A percentile compares a stretch with the other conserved stretches of the same genome.
Conservation (phyloP, 495 filamentous ascomycete species). For the Penicillium arizonense region DNA sequence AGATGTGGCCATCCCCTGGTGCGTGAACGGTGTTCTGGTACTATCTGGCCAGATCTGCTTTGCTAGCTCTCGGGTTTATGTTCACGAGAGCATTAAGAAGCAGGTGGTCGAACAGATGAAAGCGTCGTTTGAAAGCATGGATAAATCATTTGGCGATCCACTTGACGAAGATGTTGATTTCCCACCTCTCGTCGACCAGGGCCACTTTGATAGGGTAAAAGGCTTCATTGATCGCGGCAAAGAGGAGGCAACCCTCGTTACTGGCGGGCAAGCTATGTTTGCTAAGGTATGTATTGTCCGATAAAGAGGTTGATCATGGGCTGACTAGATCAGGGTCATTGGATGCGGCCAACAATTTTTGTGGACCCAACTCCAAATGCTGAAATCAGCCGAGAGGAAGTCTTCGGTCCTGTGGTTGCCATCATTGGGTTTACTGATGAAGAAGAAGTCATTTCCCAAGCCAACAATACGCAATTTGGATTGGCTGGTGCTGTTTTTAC, state of each 20-base stretch:
- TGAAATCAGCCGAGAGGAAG: constrained; percentile 90
- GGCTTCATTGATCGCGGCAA: constrained; percentile 78
- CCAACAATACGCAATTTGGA: constrained; percentile 68
- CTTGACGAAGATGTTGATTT: constrained; percentile 77
- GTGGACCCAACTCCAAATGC: constrained; percentile 70
- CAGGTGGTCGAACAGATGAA: constrained; percentile 77
- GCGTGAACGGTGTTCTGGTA: constrained; percentile 39
- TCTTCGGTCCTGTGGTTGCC: constrained; percentile 83
- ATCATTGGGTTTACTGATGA: constrained; percentile 79
- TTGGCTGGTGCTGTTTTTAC: constrained; percentile 44
- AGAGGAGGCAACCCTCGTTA: constrained; percentile 67
- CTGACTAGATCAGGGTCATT: constrained; percentile 63
- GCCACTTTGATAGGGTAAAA: constrained; percentile 86
- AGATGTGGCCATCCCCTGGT: constrained; percentile 78
- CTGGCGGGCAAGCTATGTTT: constrained; percentile 62
- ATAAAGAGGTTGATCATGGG: constrained; percentile 22
- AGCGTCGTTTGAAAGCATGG: constrained; percentile 64
- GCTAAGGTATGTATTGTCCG: constrained; percentile 54
- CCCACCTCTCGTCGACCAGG: constrained; percentile 78
- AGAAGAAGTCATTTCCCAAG: constrained; percentile 67
- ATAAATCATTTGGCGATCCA: constrained; percentile 69
- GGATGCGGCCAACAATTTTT: constrained; percentile 90
- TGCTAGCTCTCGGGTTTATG: constrained; percentile 47
- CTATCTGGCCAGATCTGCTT: constrained; percentile 53
- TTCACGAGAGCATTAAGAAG: constrained; percentile 69